Base-by-base conservation (phyloP, 2,329 filamentous ascomycete species). In the Neopestalotiopsis clavispora region DNA sequence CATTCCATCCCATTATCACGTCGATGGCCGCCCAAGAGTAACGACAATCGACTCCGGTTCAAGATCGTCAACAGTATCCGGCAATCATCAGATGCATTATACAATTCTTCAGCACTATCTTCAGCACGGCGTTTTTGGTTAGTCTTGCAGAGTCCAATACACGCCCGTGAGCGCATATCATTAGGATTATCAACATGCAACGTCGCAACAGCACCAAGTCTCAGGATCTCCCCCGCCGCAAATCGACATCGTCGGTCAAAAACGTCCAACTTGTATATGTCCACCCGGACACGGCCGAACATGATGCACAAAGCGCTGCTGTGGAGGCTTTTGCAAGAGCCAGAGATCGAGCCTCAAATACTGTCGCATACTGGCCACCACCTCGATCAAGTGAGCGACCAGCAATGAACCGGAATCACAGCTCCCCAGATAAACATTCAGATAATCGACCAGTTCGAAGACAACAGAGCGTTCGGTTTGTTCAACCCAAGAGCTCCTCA, bases 291-390 rank as follows among this genome's bases (percentile, higher is more conserved):
- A 77, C 80, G 3, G 86, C 87, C 2, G 84, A 87, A 63, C 82
- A 87, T 67, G 88, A 92, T 77, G 91, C 91, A 7, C 85, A 89
- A 52, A 84, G 86, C 52, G 90, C 91, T 28, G 91, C 91, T 7
- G 80, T 83, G 42, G 81, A 90, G 74, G 91, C 91, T 1, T 92
- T 88, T 75, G 77, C 81, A 6, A 83, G 86, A 69, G 86, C 86
- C n/a, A 82, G 82, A 67, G 81, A 81, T 45, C 80, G 82, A 13
- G 80, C 75, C 52, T 80, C 74, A 68, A 75, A 75, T 34, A 81
- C 82, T 63, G 73, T 76, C 66, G 69, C 77, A 1, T 67, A 78
- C 10, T 82, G 79, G 77, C 78, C 79, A 67, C 77, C 79, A 45
- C 72, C 72, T 45, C 78, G 74, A n/a, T 71, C 69, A 42, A 68